Base-by-base conservation (phyloP, 441 rosid genomes). In the Macaranga tanarius region DNA sequence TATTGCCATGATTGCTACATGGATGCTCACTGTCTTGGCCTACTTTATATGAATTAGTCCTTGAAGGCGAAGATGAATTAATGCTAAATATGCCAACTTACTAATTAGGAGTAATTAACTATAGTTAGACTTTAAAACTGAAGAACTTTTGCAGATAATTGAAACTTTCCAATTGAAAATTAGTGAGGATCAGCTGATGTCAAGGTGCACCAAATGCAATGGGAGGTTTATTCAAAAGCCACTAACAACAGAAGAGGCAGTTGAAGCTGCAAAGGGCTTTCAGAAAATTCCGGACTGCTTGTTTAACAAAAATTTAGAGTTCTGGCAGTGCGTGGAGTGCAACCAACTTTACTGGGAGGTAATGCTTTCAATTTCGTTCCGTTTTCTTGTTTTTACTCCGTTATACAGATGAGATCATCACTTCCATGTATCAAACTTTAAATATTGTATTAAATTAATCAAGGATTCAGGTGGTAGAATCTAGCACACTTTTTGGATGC, bases 281-380 rank as follows among this genome's bases (percentile, higher is more conserved):
- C 99, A 94, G 84, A 90, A 78, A 82, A 92, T 94, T 75, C 96
- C 96, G 5, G 52, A 56, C 79, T 92, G 98, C 83, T 74, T 94
- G 79, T 89, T 94, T 67, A 73, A 92, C 88, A 90, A 90, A 81
- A 84, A 92, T 62, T 61, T 93, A 62, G 90, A 93, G 74, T 93
- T 93, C 80, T 93, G 98, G 97, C 97, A 91, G 79, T 93, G 98
- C 86, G 86, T 85, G 90, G 92, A 90, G 69, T 93, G 98, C 84
- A 78, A 82, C 79, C 98, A 93, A 79, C 92, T 94, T 34, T 90
- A 94, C 73, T 94, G 97, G 97, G 97, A 90, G 95, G 97, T 94
- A 85, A 4, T n/a, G 60, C 63, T 50, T 65, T 58, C 6, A 38
- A 55, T 47, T 47, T 17, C 16, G 31, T 55, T 26, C 38, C 19